These are phyloP conservation scores for Penicillium frequentans DNA, from an alignment of 2,329 filamentous ascomycete species.

Conservation along the genomic window DNA sequence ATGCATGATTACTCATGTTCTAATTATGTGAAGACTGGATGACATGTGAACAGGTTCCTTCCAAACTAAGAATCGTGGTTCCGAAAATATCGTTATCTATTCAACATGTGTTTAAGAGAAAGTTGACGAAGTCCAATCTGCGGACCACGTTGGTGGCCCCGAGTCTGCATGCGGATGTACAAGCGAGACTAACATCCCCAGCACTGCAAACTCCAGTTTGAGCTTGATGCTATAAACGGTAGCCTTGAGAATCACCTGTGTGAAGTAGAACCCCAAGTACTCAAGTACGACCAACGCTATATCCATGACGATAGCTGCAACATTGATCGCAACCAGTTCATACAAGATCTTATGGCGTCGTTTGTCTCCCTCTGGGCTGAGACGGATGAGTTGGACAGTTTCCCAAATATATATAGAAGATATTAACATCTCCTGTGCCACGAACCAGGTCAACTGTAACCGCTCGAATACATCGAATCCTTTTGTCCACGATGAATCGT, in stretches of 20 bases:
- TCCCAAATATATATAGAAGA: neutral
- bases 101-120: neutral
- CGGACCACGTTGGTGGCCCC: neutral
- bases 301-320: neutral
- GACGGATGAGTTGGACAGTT: neutral
- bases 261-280: constrained; percentile 1
- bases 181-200: constrained; percentile 2
- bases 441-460: neutral
- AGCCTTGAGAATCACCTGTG: constrained; percentile 4
- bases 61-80: neutral
- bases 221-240: constrained; percentile 5
- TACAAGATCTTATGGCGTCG: neutral
- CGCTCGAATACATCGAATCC: neutral
- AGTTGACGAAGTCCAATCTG: neutral
- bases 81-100: neutral
- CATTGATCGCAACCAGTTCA: neutral
- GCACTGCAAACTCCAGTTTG: constrained; percentile 4
- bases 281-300: neutral
- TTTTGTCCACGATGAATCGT: neutral
- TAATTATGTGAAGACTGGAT: neutral
- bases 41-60: neutral
- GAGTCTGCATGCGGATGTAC: neutral
- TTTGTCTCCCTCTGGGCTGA: neutral
- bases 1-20: neutral
- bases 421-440: neutral